Percentiles rank a stretch among this genome's conserved stretches.
Conservation (phyloP, 2,329 filamentous ascomycete genomes). For the Esteya vermicola region DNA sequence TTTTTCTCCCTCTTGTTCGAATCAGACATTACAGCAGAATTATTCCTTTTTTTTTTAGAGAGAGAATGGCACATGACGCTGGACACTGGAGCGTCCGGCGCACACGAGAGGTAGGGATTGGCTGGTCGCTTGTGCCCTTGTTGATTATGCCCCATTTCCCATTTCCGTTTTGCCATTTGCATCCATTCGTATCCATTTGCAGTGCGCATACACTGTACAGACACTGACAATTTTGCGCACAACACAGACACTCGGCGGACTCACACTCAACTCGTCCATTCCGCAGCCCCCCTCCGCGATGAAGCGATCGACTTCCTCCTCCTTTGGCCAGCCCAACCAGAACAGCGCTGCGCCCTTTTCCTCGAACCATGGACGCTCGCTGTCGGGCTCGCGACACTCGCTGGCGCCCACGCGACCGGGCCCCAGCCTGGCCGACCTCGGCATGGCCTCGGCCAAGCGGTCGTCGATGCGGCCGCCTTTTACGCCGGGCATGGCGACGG, state of each 20-base stretch:
- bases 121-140: background rate
- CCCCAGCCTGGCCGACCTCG: slow-evolving; percentile 57
- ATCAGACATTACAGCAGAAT: background rate
- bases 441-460: slow-evolving; percentile 72
- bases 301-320: slow-evolving; percentile 82
- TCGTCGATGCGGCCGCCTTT: slow-evolving; percentile 68
- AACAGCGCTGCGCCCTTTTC: slow-evolving; percentile 51
- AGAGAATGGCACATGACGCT: slow-evolving; percentile 70
- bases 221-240: slow-evolving; percentile 2
- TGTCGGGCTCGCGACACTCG: slow-evolving; percentile 72
- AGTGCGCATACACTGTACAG: too few relatives aligned
- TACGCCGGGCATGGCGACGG: slow-evolving; percentile 37
- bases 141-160: slow-evolving; percentile 4
- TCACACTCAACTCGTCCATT: slow-evolving; percentile 71
- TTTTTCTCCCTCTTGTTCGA: background rate
- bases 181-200: too few relatives aligned
- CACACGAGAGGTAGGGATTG: slow-evolving; percentile 60
- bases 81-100: slow-evolving; percentile 85
- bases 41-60: too few relatives aligned
- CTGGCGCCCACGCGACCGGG: slow-evolving; percentile 71
- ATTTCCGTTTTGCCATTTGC: background rate
- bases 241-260: slow-evolving; percentile 74
- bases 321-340: slow-evolving; percentile 48
- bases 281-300: slow-evolving; percentile 86
- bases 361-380: slow-evolving; percentile 59